Evolutionary conservation across 2,329 filamentous ascomycete species (phyloP).

Genomic region (Fusarium duplospermum): DNA sequence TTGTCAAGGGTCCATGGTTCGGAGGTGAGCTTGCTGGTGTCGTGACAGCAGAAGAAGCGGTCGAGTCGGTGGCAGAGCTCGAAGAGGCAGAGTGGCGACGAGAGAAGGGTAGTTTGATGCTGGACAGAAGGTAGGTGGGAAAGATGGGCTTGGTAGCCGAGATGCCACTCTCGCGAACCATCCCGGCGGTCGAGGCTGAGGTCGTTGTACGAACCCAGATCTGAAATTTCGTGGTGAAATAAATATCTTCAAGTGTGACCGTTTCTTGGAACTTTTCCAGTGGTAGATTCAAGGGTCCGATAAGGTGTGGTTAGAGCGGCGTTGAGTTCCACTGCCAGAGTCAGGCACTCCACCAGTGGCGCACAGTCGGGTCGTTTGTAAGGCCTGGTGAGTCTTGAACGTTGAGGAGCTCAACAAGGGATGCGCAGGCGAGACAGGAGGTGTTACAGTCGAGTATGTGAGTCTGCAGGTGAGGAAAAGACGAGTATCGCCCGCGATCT

Average conservation of each 20-base stretch:
- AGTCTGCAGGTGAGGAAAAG: not conserved
- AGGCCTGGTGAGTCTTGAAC: not conserved
- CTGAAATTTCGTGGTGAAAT: constrained; percentile 5
- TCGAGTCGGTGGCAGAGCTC: constrained; percentile 44
- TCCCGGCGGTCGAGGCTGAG: constrained; percentile 25
- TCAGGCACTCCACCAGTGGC: constrained; percentile 30
- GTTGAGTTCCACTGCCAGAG: constrained; percentile 14
- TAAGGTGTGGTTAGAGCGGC: constrained; percentile 21
- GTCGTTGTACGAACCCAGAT: constrained; percentile 5
- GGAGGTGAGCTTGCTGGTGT: constrained; percentile 46
- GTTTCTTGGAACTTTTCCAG: constrained; percentile 29
- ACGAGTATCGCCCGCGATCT: not conserved
- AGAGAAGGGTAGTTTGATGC: constrained; percentile 60
- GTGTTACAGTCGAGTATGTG: not conserved
- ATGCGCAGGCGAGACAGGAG: not conserved
- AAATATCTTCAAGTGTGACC: constrained; percentile 3
- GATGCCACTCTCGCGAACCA: constrained; percentile 54
- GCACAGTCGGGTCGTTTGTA: constrained; percentile 11
- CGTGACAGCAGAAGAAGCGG: constrained; percentile 43
- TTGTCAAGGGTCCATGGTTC: constrained; percentile 27
- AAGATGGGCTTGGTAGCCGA: constrained; percentile 59
- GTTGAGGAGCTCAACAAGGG: not conserved
- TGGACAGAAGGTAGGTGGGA: constrained; percentile 64
- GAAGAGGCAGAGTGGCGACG: constrained; percentile 55
- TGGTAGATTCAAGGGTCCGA: constrained; percentile 21